Base-by-base conservation (phyloP, 2,329 filamentous ascomycete genomes). In the Albifimbria verrucaria region DNA sequence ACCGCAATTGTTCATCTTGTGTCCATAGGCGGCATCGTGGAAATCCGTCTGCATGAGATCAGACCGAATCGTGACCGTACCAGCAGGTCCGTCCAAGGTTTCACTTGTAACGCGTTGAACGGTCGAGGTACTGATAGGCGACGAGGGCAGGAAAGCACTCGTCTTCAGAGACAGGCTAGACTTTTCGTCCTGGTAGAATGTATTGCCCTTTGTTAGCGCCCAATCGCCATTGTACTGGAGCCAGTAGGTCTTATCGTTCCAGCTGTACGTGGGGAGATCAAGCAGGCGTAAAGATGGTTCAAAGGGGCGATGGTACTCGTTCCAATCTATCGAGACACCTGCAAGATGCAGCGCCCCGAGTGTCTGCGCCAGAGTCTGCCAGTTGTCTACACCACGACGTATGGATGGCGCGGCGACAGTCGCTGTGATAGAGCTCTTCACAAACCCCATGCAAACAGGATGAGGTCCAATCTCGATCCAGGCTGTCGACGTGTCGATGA, bases 181-280 rank as follows among this genome's bases (percentile, higher is more conserved):
- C n/a, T n/a, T n/a, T n/a, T n/a, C n/a, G n/a, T n/a, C n/a, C n/a
- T n/a, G n/a, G n/a, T n/a, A n/a, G n/a, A n/a, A n/a, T n/a, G n/a
- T n/a, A n/a, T n/a, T n/a, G n/a, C n/a, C n/a, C n/a, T n/a, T n/a
- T n/a, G n/a, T n/a, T n/a, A n/a, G n/a, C n/a, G n/a, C n/a, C n/a
- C n/a, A n/a, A n/a, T n/a, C n/a, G n/a, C n/a, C n/a, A n/a, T n/a
- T 44, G 68, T 90, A 83, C 57, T 77, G 73, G 26, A 82, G 74
- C 80, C 80, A 84, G 67, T 90, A 90, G 58, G 81, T 85, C 76
- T 89, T 89, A 62, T 82, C 74, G 61, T 91, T 85, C 69, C 87
- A 92, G 0, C 77, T 77, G 66, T 91, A 91, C 3, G 80, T 79
- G 1, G 88, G 88, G 2, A 91, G 73, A 11, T 81, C 72, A 11